Conservation (phyloP, 352 stramenopile genomes). For the Globisporangium apiculatum region DNA sequence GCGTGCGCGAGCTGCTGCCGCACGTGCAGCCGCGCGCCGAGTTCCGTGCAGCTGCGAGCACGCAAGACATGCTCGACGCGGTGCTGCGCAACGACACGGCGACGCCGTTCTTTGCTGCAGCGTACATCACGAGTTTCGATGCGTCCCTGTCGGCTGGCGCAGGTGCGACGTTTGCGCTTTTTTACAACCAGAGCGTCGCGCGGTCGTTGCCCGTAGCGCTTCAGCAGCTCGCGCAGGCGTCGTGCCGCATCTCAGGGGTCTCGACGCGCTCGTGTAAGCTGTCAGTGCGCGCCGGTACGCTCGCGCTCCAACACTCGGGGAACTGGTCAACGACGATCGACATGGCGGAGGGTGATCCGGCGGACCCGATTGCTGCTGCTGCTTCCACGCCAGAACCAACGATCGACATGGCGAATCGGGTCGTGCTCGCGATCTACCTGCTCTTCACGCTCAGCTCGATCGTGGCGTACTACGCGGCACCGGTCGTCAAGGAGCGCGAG, state of each 20-base stretch:
- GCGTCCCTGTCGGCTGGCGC: neutral
- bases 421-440: constrained; percentile 88
- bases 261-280: constrained; percentile 24
- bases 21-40: constrained; percentile 17
- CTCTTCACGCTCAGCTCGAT: constrained; percentile 59
- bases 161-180: constrained; percentile 35
- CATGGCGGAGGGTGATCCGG: neutral
- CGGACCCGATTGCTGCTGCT: neutral
- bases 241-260: constrained; percentile 20
- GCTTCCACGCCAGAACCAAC: neutral
- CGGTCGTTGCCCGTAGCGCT: constrained; percentile 54
- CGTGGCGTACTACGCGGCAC: constrained; percentile 53
- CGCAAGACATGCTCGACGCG: constrained; percentile 27
- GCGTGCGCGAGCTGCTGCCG: constrained; percentile 23
- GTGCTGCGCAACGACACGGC: constrained; percentile 26
- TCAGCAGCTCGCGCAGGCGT: constrained; percentile 52
- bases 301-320: constrained; percentile 14
- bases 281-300: constrained; percentile 41
- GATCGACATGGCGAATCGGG: constrained; percentile 55
- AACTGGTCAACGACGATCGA: neutral
- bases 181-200: constrained; percentile 64
- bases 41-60: constrained; percentile 14
- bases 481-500: constrained; percentile 64
- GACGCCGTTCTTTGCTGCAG: constrained; percentile 48
- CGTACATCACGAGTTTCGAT: constrained; percentile 30